phyloP scores from a whole-genome alignment of 805 yeast genomes.

The Zygotorulaspora sp. region DNA sequence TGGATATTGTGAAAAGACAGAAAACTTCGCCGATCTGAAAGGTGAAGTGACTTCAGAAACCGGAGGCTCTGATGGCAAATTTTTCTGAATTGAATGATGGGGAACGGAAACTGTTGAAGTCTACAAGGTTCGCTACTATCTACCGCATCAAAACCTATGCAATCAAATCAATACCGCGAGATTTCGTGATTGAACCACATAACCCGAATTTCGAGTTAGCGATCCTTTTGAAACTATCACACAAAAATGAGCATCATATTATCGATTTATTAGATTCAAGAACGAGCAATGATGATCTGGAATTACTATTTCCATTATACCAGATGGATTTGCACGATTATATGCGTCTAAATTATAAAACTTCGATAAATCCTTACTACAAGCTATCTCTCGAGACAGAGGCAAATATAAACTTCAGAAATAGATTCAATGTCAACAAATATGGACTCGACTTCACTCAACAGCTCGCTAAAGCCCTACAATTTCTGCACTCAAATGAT shows the following conservation, averaged over 20 bases:
- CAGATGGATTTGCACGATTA: conserved; percentile 18
- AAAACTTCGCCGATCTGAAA: background rate
- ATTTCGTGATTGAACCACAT: conserved; percentile 29
- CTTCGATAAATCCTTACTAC: conserved; percentile 23
- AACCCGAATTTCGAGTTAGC: conserved; percentile 25
- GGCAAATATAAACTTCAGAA: conserved; percentile 10
- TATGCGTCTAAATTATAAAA: conserved; percentile 19
- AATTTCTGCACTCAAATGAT: conserved; percentile 78
- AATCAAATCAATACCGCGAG: conserved; percentile 25
- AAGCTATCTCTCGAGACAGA: conserved; percentile 2
- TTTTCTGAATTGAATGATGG: background rate
- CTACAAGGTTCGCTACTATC: conserved; percentile 28
- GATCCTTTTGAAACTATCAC: conserved; percentile 18
- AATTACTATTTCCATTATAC: conserved; percentile 20
- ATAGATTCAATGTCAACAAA: conserved; percentile 19
- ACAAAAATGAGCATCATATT: conserved; percentile 8
- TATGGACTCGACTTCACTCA: conserved; percentile 48
- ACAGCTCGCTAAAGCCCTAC: conserved; percentile 71
- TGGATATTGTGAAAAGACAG: background rate
- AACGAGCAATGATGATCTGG: conserved; percentile 16
- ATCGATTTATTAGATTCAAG: conserved; percentile 19
- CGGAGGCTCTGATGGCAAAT: no score
- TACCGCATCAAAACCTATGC: conserved; percentile 13
- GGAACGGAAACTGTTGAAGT: conserved; percentile 13
- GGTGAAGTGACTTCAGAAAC: no score